Percentiles rank a stretch among this genome's conserved stretches.
Evolutionary conservation across 2,329 filamentous ascomycete genomes (phyloP).

Genomic region (Lasiodiplodia hormozganensis): DNA sequence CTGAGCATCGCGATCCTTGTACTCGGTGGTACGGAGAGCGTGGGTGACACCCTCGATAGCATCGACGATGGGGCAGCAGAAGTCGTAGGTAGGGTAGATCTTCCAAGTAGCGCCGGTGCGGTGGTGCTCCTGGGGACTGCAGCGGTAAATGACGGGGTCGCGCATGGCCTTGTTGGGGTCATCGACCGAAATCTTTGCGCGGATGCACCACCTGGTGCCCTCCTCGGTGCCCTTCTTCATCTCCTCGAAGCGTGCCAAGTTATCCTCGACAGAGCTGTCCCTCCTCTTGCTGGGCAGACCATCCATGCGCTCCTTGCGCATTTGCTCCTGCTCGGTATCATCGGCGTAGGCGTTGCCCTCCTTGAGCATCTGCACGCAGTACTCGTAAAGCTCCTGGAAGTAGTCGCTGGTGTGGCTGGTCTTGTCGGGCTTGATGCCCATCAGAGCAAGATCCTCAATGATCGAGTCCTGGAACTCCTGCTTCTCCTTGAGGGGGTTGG

Average conservation of each 20-base stretch:
- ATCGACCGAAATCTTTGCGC: slow-evolving; percentile 90
- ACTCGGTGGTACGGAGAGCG: slow-evolving; percentile 83
- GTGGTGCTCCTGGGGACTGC: slow-evolving; percentile 77
- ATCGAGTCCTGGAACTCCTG: slow-evolving; percentile 95
- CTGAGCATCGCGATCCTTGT: slow-evolving; percentile 84
- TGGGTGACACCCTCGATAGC: slow-evolving; percentile 83
- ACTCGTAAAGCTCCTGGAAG: slow-evolving; percentile 90
- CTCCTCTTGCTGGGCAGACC: slow-evolving; percentile 83
- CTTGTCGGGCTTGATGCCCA: slow-evolving; percentile 89
- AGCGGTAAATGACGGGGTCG: slow-evolving; percentile 97
- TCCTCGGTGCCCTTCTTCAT: slow-evolving; percentile 88
- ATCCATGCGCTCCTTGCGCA: slow-evolving; percentile 84
- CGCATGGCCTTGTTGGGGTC: slow-evolving; percentile 95
- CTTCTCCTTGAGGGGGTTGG: slow-evolving; percentile 97
- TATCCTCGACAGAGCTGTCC: slow-evolving; percentile 81
- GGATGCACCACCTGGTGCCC: slow-evolving; percentile 86
- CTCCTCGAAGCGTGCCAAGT: slow-evolving; percentile 83
- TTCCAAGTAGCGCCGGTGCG: slow-evolving; percentile 82
- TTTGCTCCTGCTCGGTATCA: slow-evolving; percentile 87
- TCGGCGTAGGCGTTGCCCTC: slow-evolving; percentile 91
- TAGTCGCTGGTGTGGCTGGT: slow-evolving; percentile 94
- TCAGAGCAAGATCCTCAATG: slow-evolving; percentile 85
- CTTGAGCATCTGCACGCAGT: slow-evolving; percentile 82
- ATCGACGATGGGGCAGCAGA: slow-evolving; percentile 83
- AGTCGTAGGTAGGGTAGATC: slow-evolving; percentile 87